A percentile compares a stretch with the other conserved stretches of the same genome.
Evolutionary conservation across 2,329 filamentous ascomycete genomes (phyloP).

Genomic region (Chlorencoelia australis): DNA sequence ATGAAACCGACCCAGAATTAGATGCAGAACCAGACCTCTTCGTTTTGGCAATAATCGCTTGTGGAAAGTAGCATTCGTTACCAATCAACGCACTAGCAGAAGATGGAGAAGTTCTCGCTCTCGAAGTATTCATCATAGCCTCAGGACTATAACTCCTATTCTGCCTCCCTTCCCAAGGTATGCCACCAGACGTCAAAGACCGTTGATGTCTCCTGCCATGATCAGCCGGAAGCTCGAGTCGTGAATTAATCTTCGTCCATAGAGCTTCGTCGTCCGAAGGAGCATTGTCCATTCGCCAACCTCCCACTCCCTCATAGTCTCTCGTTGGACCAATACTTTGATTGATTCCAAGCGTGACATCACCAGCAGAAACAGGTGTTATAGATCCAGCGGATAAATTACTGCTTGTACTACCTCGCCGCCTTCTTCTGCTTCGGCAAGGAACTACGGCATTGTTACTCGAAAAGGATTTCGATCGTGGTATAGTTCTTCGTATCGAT

Average conservation of each 20-base stretch:
- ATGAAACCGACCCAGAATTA: constrained; percentile 12
- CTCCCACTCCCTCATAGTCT: constrained; percentile 50
- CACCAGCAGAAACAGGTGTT: constrained; percentile 20
- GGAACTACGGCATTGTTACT: constrained; percentile 5
- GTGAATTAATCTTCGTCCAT: constrained; percentile 44
- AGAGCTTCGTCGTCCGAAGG: constrained; percentile 29
- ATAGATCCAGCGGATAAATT: constrained; percentile 25
- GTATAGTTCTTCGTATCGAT: not conserved
- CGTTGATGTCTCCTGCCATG: constrained; percentile 34
- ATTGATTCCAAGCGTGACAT: constrained; percentile 30
- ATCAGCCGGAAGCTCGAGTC: constrained; percentile 39
- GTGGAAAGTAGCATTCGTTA: constrained; percentile 18
- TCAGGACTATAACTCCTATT: constrained; percentile 25
- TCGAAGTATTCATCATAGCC: constrained; percentile 34
- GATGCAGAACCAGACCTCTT: constrained; percentile 11
- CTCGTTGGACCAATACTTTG: constrained; percentile 41
- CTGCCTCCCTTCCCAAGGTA: constrained; percentile 13
- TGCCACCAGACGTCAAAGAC: constrained; percentile 25
- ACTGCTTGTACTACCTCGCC: constrained; percentile 24
- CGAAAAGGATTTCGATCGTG: constrained; percentile 1
- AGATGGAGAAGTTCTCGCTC: constrained; percentile 37
- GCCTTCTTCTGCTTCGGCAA: constrained; percentile 13
- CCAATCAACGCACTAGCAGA: constrained; percentile 1
- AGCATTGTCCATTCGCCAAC: constrained; percentile 39
- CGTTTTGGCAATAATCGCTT: constrained; percentile 10